Conservation (phyloP, 305 asterid genomes). For the Salvia sclarea region DNA sequence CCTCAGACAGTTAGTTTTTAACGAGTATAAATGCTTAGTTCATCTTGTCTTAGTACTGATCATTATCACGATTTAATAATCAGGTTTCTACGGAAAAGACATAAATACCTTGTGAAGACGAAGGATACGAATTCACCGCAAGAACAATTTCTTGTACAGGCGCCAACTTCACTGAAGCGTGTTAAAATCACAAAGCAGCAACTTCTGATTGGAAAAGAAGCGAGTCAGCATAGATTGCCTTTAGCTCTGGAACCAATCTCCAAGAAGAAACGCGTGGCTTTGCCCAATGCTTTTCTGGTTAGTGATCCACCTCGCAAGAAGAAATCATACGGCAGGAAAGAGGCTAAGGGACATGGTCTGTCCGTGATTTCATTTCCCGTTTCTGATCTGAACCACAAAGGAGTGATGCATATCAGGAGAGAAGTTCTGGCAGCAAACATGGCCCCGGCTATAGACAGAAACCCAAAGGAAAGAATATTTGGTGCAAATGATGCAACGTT, state of each 20-base stretch:
- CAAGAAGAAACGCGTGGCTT: slow-evolving; percentile 38
- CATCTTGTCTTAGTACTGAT: background rate
- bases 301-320: slow-evolving; percentile 24
- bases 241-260: slow-evolving; percentile 39
- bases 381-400: slow-evolving; percentile 41
- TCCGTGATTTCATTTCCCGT: slow-evolving; percentile 19
- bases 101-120: slow-evolving; percentile 45
- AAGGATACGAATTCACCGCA: slow-evolving; percentile 35
- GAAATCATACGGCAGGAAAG: slow-evolving; percentile 32
- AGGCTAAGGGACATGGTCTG: slow-evolving; percentile 26
- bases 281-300: background rate
- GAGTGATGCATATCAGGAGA: slow-evolving; percentile 39
- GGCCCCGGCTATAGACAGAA: slow-evolving; percentile 35
- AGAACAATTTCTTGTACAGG: slow-evolving; percentile 36
- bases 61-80: background rate
- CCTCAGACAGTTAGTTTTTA: background rate
- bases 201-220: slow-evolving; percentile 35
- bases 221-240: slow-evolving; percentile 39
- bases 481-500: slow-evolving; percentile 38
- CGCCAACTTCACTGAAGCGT: slow-evolving; percentile 35
- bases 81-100: slow-evolving; percentile 69
- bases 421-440: slow-evolving; percentile 30
- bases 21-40: background rate
- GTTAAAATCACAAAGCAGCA: slow-evolving; percentile 38
- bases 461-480: slow-evolving; percentile 42